A percentile compares a stretch with the other conserved stretches of the same genome.
These are phyloP conservation scores for Xylaria arbuscula DNA, from an alignment of 2,329 filamentous ascomycete genomes.

Conservation along the genomic window DNA sequence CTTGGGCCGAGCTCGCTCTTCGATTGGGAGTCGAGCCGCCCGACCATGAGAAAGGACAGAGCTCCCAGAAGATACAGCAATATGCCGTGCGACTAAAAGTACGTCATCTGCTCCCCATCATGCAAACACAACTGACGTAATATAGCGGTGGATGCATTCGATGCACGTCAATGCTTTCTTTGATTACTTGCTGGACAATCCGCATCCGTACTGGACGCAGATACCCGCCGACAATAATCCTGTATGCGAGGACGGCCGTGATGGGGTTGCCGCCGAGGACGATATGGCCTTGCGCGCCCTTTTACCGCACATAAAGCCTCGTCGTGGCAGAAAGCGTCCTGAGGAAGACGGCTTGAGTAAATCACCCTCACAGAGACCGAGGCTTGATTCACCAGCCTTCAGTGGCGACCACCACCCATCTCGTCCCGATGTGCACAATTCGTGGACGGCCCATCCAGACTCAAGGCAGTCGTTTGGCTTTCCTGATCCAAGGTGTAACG, in stretches of 20 bases:
- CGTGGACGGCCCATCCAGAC: slow-evolving; percentile 61
- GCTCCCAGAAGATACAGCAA: slow-evolving; percentile 92
- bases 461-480: slow-evolving; percentile 54
- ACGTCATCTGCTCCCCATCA: slow-evolving; percentile 33
- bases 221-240: slow-evolving; percentile 74
- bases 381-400: slow-evolving; percentile 62
- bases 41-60: slow-evolving; percentile 83
- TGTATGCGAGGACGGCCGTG: slow-evolving; percentile 73
- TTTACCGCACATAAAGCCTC: slow-evolving; percentile 78
- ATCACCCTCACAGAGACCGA: slow-evolving; percentile 68
- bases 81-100: slow-evolving; percentile 94
- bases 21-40: slow-evolving; percentile 90
- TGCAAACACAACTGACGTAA: slow-evolving; percentile 51
- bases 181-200: slow-evolving; percentile 83
- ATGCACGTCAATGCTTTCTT: slow-evolving; percentile 97
- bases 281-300: slow-evolving; percentile 88
- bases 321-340: slow-evolving; percentile 70
- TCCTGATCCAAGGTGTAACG: slow-evolving; percentile 54
- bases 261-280: slow-evolving; percentile 86
- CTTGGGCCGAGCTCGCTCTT: slow-evolving; percentile 88
- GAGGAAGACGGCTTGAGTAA: slow-evolving; percentile 67
- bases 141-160: slow-evolving; percentile 89
- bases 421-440: slow-evolving; percentile 65
- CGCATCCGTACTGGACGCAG: slow-evolving; percentile 82
- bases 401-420: slow-evolving; percentile 52